Percentiles rank a stretch among this genome's conserved stretches.
phyloP scores from a whole-genome alignment of 116 monocot species.

The Papilionanthe hybrid region DNA sequence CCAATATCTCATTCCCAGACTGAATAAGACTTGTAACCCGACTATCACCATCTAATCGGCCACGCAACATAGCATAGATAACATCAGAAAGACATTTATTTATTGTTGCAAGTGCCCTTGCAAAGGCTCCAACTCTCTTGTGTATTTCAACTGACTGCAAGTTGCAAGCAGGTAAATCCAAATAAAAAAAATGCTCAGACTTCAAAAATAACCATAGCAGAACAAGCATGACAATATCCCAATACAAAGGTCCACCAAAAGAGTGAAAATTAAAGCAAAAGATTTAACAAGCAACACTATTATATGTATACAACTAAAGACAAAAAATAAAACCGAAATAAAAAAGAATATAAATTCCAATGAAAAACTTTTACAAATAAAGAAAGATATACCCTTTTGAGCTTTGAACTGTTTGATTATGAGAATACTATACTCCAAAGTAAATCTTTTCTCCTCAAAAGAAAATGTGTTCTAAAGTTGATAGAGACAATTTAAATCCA shows the following conservation, averaged over 20 bases:
- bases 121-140: constrained; percentile 97
- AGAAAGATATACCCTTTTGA: not conserved
- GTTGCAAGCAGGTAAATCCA: constrained; percentile 8
- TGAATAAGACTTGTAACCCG: constrained; percentile 65
- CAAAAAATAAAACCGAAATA: not conserved
- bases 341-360: not conserved
- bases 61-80: constrained; percentile 77
- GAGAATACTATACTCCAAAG: not conserved
- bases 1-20: constrained; percentile 79
- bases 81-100: constrained; percentile 98
- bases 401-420: not conserved
- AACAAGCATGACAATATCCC: not conserved
- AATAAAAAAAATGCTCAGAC: not conserved
- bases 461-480: not conserved
- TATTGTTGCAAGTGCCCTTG: constrained; percentile 74
- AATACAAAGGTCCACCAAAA: not conserved
- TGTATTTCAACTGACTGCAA: constrained; percentile 90
- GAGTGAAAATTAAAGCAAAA: not conserved
- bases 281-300: not conserved
- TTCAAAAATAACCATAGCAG: not conserved
- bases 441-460: not conserved
- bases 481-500: not conserved
- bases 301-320: not conserved
- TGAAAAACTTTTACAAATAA: not conserved
- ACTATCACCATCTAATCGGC: constrained; percentile 87